Evolutionary conservation across 306 rosid genomes (phyloP).

Genomic region (Ammopiptanthus mongolicus): DNA sequence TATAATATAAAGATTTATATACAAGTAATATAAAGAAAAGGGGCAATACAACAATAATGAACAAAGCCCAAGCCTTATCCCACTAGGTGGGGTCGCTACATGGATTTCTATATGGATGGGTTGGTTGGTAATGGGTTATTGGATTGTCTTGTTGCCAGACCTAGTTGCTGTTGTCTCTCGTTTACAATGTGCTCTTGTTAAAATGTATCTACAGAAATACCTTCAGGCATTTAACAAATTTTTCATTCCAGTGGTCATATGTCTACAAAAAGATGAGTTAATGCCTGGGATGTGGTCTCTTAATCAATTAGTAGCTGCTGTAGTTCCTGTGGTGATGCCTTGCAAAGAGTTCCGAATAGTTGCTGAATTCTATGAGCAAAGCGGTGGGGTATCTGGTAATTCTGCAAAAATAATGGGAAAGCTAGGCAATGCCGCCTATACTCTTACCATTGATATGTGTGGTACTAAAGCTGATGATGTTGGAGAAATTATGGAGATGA

Average conservation of each 20-base stretch:
- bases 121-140: too few species aligned
- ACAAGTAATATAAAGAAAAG: background rate
- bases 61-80: background rate
- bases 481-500: too few species aligned
- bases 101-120: too few species aligned
- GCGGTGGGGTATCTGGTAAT: background rate
- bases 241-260: background rate
- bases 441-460: too few species aligned
- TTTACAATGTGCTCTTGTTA: too few species aligned
- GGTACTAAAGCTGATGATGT: background rate
- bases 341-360: background rate
- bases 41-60: background rate
- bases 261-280: too few species aligned
- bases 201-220: background rate
- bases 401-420: background rate
- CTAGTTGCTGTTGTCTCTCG: background rate
- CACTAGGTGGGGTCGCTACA: background rate
- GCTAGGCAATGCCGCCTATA: background rate
- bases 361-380: too few species aligned
- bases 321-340: background rate
- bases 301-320: background rate
- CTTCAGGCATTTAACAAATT: background rate
- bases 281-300: background rate
- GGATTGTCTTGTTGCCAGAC: too few species aligned
- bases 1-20: background rate